phyloP scores from a whole-genome alignment of 1,284 basidiomycete species.

The Xanthoconium separans region DNA sequence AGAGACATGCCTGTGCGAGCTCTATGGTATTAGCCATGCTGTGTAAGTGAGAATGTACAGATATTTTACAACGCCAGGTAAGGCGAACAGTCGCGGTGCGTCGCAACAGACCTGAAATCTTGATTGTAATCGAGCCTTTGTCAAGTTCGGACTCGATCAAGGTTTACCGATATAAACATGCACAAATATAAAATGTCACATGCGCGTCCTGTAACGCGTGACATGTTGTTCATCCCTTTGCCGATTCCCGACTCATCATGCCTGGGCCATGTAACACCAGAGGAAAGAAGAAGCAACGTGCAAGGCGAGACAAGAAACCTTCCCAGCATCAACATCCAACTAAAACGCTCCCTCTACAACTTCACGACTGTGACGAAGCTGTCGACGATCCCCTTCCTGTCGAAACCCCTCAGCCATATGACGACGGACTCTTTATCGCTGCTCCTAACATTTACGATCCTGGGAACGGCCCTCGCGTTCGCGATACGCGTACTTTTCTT shows the following conservation, averaged over 20 bases:
- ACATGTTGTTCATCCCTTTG: conserved; percentile 15
- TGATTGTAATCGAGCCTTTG: conserved; percentile 26
- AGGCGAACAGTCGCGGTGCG: conserved; percentile 24
- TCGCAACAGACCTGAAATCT: conserved; percentile 29
- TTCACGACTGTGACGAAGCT: conserved; percentile 12
- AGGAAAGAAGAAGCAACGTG: conserved; percentile 39
- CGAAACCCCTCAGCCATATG: conserved; percentile 1
- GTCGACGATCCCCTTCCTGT: conserved; percentile 1
- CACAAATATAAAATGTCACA: conserved; percentile 27
- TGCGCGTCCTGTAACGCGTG: conserved; percentile 32
- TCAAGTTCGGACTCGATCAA: conserved; percentile 16
- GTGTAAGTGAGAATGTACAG: conserved; percentile 21
- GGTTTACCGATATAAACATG: conserved; percentile 21
- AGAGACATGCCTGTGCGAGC: conserved; percentile 46
- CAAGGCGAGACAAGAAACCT: conserved; percentile 35
- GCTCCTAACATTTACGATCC: conserved; percentile 68
- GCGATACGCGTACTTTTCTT: conserved; percentile 59
- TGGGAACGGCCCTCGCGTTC: conserved; percentile 73
- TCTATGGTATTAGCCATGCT: conserved; percentile 55
- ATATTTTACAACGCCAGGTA: conserved; percentile 34
- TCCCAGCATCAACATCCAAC: background rate
- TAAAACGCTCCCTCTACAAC: background rate
- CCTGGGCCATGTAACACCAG: conserved; percentile 48
- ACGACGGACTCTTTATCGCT: conserved; percentile 28
- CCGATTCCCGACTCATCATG: conserved; percentile 31